Conservation (phyloP, 73 alveolate genomes). For the Tetrahymena borealis region DNA sequence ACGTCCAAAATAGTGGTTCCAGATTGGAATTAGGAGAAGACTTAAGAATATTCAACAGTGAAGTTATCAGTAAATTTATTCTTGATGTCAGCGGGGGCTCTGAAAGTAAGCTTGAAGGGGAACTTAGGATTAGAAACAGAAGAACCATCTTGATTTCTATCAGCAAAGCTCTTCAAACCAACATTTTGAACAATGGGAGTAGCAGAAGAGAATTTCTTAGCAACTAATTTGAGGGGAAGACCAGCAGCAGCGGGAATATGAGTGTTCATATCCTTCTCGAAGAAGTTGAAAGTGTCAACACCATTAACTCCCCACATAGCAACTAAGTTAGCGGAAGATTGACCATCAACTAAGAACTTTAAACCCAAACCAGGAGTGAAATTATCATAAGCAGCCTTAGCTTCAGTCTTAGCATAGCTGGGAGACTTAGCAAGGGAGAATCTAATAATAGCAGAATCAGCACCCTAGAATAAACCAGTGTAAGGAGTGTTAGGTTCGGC, state of each 20-base stretch:
- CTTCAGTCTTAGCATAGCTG: slow-evolving; percentile 2
- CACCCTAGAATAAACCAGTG: slow-evolving; percentile 49
- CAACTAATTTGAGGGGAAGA: background rate
- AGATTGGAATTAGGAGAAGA: background rate
- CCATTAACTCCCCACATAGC: slow-evolving; percentile 13
- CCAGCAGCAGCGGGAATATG: slow-evolving; percentile 15
- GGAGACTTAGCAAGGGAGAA: slow-evolving; percentile 18
- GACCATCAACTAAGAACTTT: slow-evolving; percentile 30
- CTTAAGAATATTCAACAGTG: background rate
- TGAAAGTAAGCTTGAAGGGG: slow-evolving; percentile 45
- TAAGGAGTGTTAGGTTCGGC: slow-evolving; percentile 18
- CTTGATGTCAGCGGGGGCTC: slow-evolving; percentile 3
- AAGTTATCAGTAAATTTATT: slow-evolving; percentile 16
- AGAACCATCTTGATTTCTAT: slow-evolving; percentile 13
- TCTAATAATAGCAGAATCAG: slow-evolving; percentile 38
- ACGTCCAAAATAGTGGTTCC: slow-evolving; percentile 21
- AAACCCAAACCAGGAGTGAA: slow-evolving; percentile 50
- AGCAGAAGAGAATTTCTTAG: slow-evolving; percentile 28
- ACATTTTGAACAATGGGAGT: slow-evolving; percentile 16
- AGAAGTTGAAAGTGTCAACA: slow-evolving; percentile 42
- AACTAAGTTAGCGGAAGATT: slow-evolving; percentile 29
- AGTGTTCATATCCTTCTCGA: slow-evolving; percentile 27
- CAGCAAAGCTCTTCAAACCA: slow-evolving; percentile 31
- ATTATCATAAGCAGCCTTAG: background rate
- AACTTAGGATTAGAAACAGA: background rate